Evolutionary conservation across 345 rosid genomes (phyloP), one percentile per base, ranked within the genome.

Genomic region (Aegle marmelos): DNA sequence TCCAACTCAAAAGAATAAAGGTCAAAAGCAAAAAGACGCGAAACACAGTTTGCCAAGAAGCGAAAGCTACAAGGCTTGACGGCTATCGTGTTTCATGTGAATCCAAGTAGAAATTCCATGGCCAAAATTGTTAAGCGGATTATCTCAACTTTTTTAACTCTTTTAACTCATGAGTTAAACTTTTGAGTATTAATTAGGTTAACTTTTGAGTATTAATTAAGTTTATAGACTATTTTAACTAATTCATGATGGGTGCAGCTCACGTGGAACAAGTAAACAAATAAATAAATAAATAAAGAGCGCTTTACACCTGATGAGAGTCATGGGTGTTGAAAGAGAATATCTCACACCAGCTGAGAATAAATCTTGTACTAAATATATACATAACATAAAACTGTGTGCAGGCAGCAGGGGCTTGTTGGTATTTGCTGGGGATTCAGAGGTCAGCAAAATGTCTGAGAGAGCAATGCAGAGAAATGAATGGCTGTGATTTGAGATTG

Each of bases 401-500:
- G 72, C 83, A 95, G 99, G 98, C 95, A 9, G 97, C 97, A 7
- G 99, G 99, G 75, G 99, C 98, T 36, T 96, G 98, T 82, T 96
- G 99, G 99, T 96, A 96, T 85, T 87, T 96, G 73, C 73, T 96
- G 72, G 99, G 99, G 63, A 85, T 93, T 33, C 99, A 96, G 68
- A 90, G 97, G 81, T 81, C 98, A 14, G 90, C 88, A 13, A 92
- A 91, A 70, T 96, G 99, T 75, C 70, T 96, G 61, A 89, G 80
- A 79, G 94, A 93, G 80, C 92, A 92, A 63, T 96, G 99, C 82
- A 85, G 88, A 80, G 74, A 0, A 60, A 76, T 82, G 8, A 28
- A 53, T 14, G 85, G 90, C 6, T 91, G 98, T 78, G 86, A 86
- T 73, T 57, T 82, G 25, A 82, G 90, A 67, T 54, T 87, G 56